A percentile compares a stretch with the other conserved stretches of the same genome.
phyloP scores from a whole-genome alignment of 441 rosid species.

The Erodium trifolium region DNA sequence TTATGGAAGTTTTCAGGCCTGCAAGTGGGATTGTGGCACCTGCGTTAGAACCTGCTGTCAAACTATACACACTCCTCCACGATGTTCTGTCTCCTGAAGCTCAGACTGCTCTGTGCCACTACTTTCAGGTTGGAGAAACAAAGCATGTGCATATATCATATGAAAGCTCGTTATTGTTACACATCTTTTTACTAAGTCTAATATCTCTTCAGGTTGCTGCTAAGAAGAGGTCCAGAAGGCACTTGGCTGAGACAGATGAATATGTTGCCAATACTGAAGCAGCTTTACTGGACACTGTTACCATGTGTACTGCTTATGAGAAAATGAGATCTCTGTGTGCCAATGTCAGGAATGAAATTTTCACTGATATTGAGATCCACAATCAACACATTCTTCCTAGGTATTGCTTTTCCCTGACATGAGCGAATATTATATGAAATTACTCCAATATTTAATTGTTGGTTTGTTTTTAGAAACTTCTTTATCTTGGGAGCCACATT shows the following conservation, averaged over 20 bases:
- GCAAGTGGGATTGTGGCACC: slow-evolving; percentile 85
- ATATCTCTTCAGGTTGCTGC: slow-evolving; percentile 60
- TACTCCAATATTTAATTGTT: neutral
- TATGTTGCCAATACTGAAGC: slow-evolving; percentile 62
- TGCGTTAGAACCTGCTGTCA: slow-evolving; percentile 83
- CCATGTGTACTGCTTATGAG: slow-evolving; percentile 78
- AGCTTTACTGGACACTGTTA: slow-evolving; percentile 51
- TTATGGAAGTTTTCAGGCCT: slow-evolving; percentile 61
- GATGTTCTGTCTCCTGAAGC: slow-evolving; percentile 91
- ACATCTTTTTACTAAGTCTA: slow-evolving; percentile 15
- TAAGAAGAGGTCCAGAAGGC: slow-evolving; percentile 80
- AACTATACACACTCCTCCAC: slow-evolving; percentile 79
- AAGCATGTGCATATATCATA: slow-evolving; percentile 9
- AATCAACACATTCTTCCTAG: slow-evolving; percentile 86
- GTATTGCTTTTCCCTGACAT: slow-evolving; percentile 24
- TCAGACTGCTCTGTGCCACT: slow-evolving; percentile 75
- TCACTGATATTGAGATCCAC: slow-evolving; percentile 89
- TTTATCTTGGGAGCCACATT: too few species aligned
- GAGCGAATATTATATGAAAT: too few species aligned
- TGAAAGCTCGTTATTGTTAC: slow-evolving; percentile 5
- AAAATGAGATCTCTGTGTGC: slow-evolving; percentile 77
- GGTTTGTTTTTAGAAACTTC: too few species aligned
- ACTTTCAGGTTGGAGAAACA: slow-evolving; percentile 62
- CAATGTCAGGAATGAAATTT: slow-evolving; percentile 75
- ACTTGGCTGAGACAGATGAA: slow-evolving; percentile 86